phyloP scores from a whole-genome alignment of 2,329 filamentous ascomycete genomes.

The Aspergillus awamori region DNA sequence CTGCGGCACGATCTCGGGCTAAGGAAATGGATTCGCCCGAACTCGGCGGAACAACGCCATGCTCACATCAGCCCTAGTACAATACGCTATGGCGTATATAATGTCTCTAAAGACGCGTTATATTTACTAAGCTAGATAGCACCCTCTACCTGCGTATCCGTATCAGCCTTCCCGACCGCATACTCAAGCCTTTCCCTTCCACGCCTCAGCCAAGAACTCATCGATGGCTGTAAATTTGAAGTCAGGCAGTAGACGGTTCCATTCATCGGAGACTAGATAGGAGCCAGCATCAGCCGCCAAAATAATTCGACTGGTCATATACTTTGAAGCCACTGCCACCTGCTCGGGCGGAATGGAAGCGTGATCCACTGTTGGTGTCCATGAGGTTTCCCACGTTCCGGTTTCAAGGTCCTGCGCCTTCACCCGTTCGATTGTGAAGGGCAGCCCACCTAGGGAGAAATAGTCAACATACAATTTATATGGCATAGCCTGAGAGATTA shows the following conservation, averaged over 20 bases:
- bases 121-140: too few relatives aligned
- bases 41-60: not conserved
- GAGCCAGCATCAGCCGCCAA: not conserved
- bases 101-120: too few relatives aligned
- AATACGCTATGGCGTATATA: too few relatives aligned
- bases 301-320: not conserved
- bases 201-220: conserved; percentile 1
- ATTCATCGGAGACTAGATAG: conserved; percentile 1
- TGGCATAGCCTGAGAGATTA: too few relatives aligned
- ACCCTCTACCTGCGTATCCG: too few relatives aligned
- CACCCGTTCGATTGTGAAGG: conserved; percentile 6
- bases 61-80: not conserved
- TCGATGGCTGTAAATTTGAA: conserved; percentile 10
- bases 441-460: not conserved
- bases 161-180: too few relatives aligned
- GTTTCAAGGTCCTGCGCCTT: not conserved
- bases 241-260: conserved; percentile 10
- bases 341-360: conserved; percentile 5
- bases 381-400: conserved; percentile 5
- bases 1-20: not conserved
- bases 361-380: conserved; percentile 11
- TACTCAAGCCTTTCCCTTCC: conserved; percentile 2
- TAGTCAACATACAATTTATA: too few relatives aligned
- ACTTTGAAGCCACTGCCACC: not conserved
- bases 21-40: not conserved